Conservation (phyloP, 2,329 filamentous ascomycete genomes). For the Microcyclosporella mali region DNA sequence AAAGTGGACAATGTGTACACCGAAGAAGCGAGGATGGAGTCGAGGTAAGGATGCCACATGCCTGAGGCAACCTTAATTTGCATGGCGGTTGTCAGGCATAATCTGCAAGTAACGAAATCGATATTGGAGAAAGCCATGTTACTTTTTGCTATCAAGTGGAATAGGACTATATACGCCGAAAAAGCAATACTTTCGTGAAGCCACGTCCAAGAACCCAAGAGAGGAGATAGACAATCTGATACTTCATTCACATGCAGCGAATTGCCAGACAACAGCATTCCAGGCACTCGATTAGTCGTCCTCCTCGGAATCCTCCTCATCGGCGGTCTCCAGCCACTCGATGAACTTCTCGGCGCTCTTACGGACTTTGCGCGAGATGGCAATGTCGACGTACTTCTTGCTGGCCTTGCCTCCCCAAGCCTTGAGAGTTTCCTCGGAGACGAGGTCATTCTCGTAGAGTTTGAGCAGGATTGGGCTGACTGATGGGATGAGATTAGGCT, state of each 20-base stretch:
- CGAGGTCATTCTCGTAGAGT: slow-evolving; percentile 84
- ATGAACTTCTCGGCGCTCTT: slow-evolving; percentile 92
- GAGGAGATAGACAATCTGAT: slow-evolving; percentile 11
- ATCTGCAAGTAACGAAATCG: not conserved
- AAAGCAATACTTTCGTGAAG: not conserved
- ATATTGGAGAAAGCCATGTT: too few relatives aligned
- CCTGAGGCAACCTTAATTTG: too few relatives aligned
- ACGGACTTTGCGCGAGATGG: slow-evolving; percentile 89
- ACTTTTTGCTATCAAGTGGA: slow-evolving; percentile 4
- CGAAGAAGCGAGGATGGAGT: too few relatives aligned
- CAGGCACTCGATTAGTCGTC: slow-evolving; percentile 12
- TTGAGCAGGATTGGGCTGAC: slow-evolving; percentile 82
- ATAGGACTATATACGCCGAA: slow-evolving; percentile 6
- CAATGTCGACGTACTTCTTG: slow-evolving; percentile 93
- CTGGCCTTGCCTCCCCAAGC: slow-evolving; percentile 92
- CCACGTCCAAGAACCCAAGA: slow-evolving; percentile 9
- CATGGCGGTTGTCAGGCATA: not conserved
- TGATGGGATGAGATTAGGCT: slow-evolving; percentile 69
- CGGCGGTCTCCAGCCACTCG: slow-evolving; percentile 66
- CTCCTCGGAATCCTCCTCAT: slow-evolving; percentile 26
- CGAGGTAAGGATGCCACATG: too few relatives aligned
- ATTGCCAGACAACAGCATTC: not conserved
- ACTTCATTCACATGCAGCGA: not conserved
- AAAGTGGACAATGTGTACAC: too few relatives aligned
- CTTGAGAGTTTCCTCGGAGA: slow-evolving; percentile 80